These are phyloP conservation scores for Corchorus capsularis DNA, from an alignment of 345 rosid genomes.

Conservation along the genomic window DNA sequence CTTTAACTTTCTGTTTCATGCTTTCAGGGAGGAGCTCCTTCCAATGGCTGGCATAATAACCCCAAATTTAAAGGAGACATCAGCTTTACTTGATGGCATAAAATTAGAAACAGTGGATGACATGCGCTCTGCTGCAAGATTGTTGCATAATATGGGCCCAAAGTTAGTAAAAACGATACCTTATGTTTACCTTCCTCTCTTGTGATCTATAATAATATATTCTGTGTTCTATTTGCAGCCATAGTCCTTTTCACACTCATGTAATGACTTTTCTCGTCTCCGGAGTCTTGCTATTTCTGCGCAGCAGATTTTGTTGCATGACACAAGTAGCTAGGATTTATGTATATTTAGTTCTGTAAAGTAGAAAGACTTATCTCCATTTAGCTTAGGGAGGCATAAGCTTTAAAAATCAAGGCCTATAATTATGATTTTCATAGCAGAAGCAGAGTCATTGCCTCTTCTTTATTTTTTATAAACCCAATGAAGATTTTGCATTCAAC, in stretches of 20 bases:
- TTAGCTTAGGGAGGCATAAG: constrained; percentile 3
- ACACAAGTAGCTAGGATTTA: neutral
- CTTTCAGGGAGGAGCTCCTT: constrained; percentile 74
- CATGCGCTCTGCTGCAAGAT: constrained; percentile 75
- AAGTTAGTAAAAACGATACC: constrained; percentile 47
- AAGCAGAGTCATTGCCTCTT: neutral
- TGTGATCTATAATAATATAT: constrained; percentile 8
- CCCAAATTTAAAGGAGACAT: constrained; percentile 91
- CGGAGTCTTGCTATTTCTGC: neutral
- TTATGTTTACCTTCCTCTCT: neutral
- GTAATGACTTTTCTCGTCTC: neutral
- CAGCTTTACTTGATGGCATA: constrained; percentile 75
- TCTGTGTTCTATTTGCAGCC: neutral
- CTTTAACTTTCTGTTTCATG: constrained; percentile 22
- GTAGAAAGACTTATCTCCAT: neutral
- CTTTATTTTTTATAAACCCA: neutral
- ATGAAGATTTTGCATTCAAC: neutral
- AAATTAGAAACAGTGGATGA: constrained; percentile 63
- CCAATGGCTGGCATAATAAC: constrained; percentile 85
- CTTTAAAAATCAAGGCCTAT: neutral
- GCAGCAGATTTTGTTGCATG: neutral
- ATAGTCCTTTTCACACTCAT: constrained; percentile 12
- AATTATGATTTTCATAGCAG: neutral
- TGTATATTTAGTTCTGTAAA: neutral
- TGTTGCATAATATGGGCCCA: constrained; percentile 78